Base-by-base conservation (phyloP, 805 yeast species). In the Isabelozyma pseudorhagii region DNA sequence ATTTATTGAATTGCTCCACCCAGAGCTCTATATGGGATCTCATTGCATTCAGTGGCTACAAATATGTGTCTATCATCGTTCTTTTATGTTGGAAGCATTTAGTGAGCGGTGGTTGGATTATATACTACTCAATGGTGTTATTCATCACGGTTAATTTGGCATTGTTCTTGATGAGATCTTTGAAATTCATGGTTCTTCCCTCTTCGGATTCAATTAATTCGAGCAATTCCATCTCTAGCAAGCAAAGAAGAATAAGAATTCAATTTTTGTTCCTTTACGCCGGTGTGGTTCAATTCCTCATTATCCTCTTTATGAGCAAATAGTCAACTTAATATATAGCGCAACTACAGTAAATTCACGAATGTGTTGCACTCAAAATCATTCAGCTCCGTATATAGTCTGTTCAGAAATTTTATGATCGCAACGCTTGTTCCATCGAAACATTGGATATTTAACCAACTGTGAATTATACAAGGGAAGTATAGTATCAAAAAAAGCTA, bases 21-120 rank as follows among this genome's bases (percentile, higher is more conserved):
- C 87, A 84, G 57, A 62, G 70, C 45, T 65, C 74, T 10, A 65
- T 89, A 39, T 84, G 92, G 78, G 99, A 94, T 66, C 73, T 94
- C 52, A 79, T 89, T 8, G 85, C 96, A 52, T 94, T 89, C 69
- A 85, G 92, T 46, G 97, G 98, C 38, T 96, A 94, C 77, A 94
- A 94, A 67, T 96, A 90, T 63, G 90, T 96, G 39, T 89, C 96
- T 8, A 76, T 87, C 53, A 78, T 85, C 14, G 64, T 79, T n/a
- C 72, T 81, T 46, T 68, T 85, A 57, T 63, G 84, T 40, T 63
- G 80, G 56, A 84, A 81, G 54, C 76, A 75, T 54, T 61, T 77
- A 44, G 71, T 74, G 40, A 68, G 71, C 3, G 54, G 58, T 38
- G 63, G 68, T 15, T 65, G 71, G 63, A 46, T 64, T 42, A 46